Base-by-base conservation (phyloP, 345 rosid genomes). In the Salix viminalis region DNA sequence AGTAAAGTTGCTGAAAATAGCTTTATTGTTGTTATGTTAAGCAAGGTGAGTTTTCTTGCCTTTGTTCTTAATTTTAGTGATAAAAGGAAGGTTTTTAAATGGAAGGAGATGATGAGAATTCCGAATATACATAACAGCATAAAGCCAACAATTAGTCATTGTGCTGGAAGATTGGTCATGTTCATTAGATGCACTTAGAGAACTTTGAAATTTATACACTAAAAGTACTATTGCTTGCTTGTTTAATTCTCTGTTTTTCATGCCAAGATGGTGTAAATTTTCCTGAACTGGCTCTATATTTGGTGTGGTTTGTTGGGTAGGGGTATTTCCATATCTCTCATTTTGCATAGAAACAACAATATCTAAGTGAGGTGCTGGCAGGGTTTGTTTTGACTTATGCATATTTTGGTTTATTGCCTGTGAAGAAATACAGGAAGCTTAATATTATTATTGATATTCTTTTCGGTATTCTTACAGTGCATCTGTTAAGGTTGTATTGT, bases 1-100 rank as follows among this genome's bases (percentile, higher is more conserved):
- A 82, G 78, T 64, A 70, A 82, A 74, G 84, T 82, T 65, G 70
- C 75, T 62, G 84, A 82, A 69, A 75, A 70, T 48, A 71, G 79
- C 71, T 77, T 77, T 72, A 23, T 82, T 65, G 84, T 82, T 50
- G 39, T 82, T 61, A 82, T 82, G 84, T 10, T 82, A 21, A 62
- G 54, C 69, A 82, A 82, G 81, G 84, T 82, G 75, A 48, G 65
- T 46, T 32, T 23, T 65, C 4, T 9, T 30, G 12, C 28, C 23
- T 58, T 23, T 10, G 62, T 10, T 58, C 14, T 28, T 58, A 24
- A 23, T n/a, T 58, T 58, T n/a, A 58, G 26, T 58, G 62, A 4
- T 58, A 24, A 23, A n/a, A 23, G 62, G 62, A 56, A n/a, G 23
- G 4, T 56, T 56, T 56, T n/a, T n/a, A n/a, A 56, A 24, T n/a